Percentiles rank a stretch among this genome's conserved stretches.
Conservation (phyloP, 371 early-diverging fungal genomes). For the Smittium culicis region DNA sequence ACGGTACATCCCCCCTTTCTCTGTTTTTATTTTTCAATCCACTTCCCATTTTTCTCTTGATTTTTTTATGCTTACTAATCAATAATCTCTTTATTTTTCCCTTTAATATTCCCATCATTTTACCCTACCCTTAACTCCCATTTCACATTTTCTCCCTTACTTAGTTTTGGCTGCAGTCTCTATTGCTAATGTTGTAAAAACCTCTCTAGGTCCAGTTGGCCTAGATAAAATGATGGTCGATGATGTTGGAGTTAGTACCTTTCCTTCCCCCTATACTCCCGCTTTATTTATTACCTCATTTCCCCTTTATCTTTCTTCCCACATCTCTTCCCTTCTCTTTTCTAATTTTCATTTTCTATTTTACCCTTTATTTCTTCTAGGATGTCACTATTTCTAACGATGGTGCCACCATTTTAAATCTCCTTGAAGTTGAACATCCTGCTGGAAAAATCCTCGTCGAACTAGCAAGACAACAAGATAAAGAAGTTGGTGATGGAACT, state of each 20-base stretch:
- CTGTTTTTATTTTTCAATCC: not conserved
- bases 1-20: constrained; percentile 48
- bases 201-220: constrained; percentile 98
- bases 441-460: constrained; percentile 96
- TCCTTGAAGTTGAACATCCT: constrained; percentile 97
- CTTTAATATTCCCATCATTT: not conserved
- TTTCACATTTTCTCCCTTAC: not conserved
- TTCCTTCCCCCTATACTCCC: too few species aligned
- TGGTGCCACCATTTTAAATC: constrained; percentile 98
- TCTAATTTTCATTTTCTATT: not conserved
- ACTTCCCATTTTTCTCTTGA: not conserved
- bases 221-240: constrained; percentile 99
- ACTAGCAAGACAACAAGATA: constrained; percentile 98
- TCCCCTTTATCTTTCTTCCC: not conserved
- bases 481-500: constrained; percentile 99
- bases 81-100: too few species aligned
- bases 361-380: constrained; percentile 1
- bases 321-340: constrained; percentile 30
- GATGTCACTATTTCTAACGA: constrained; percentile 98
- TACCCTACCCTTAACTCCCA: not conserved
- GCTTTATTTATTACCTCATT: not conserved
- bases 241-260: constrained; percentile 66
- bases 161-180: constrained; percentile 63
- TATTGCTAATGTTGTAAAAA: constrained; percentile 96
- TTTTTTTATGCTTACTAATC: not conserved